Evolutionary conservation across 2,329 filamentous ascomycete species (phyloP).

Genomic region (Lasiodiplodia sp.): DNA sequence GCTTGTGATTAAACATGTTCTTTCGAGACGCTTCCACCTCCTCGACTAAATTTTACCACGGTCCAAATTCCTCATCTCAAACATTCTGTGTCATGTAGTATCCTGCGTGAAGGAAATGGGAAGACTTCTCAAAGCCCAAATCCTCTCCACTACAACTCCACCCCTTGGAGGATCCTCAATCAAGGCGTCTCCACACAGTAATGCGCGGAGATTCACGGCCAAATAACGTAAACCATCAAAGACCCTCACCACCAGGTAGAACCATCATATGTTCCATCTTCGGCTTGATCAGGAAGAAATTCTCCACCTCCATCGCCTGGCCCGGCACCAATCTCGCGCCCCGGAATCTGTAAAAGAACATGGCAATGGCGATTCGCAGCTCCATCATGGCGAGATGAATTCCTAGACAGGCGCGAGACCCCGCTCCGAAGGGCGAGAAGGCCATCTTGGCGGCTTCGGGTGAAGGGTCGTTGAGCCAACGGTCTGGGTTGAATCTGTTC

Average conservation of each 20-base stretch:
- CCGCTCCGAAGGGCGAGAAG: constrained; percentile 74
- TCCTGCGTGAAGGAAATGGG: too few relatives aligned
- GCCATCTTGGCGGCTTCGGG: constrained; percentile 54
- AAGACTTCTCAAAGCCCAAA: too few relatives aligned
- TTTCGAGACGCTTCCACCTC: too few relatives aligned
- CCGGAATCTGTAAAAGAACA: constrained; percentile 34
- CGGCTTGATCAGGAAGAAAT: constrained; percentile 55
- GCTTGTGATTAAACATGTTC: too few relatives aligned
- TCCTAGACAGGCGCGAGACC: constrained; percentile 72
- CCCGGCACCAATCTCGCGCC: constrained; percentile 46
- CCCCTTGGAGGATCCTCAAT: too few relatives aligned
- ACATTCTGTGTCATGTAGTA: too few relatives aligned
- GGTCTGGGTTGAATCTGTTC: constrained; percentile 38
- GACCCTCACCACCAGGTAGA: neutral
- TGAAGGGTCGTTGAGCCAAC: constrained; percentile 35
- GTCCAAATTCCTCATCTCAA: too few relatives aligned
- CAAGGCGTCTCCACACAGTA: too few relatives aligned
- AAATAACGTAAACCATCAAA: neutral
- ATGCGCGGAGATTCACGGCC: too few relatives aligned
- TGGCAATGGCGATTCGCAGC: constrained; percentile 61
- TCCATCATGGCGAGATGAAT: constrained; percentile 71
- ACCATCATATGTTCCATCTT: constrained; percentile 44
- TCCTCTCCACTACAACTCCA: too few relatives aligned
- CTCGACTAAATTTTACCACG: too few relatives aligned
- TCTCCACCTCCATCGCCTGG: constrained; percentile 52